These are phyloP conservation scores for Bidens hawaiensis DNA, from an alignment of 140 eudicot species.

Conservation along the genomic window DNA sequence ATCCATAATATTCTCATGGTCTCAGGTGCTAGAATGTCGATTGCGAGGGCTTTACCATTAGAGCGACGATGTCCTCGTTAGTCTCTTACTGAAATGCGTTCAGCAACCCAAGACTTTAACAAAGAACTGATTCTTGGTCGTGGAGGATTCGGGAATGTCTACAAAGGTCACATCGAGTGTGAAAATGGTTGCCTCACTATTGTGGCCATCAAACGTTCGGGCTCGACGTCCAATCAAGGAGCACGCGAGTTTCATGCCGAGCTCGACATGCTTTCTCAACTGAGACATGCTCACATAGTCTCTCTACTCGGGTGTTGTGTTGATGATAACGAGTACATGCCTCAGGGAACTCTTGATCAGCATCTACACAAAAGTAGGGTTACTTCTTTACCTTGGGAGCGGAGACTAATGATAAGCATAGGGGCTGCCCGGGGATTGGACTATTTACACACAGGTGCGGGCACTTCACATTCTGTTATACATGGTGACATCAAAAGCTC, in stretches of 20 bases:
- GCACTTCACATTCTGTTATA: constrained; percentile 6
- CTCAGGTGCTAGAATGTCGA: too few species aligned
- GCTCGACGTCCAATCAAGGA: constrained; percentile 18
- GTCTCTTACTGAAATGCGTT: constrained; percentile 3
- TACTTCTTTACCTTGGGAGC: constrained; percentile 19
- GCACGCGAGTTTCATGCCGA: constrained; percentile 10
- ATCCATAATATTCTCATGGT: too few species aligned
- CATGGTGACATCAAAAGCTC: constrained; percentile 27
- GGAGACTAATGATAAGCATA: constrained; percentile 11
- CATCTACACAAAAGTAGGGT: constrained; percentile 1
- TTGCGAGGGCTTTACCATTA: constrained; percentile 1
- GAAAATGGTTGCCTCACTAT: not conserved
- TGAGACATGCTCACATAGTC: constrained; percentile 16
- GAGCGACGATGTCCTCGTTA: constrained; percentile 10
- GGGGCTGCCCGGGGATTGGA: constrained; percentile 26
- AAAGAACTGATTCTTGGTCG: not conserved
- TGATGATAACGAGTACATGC: constrained; percentile 25
- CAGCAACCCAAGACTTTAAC: constrained; percentile 8
- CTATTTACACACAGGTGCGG: constrained; percentile 27
- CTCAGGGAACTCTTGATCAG: constrained; percentile 5
- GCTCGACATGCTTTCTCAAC: constrained; percentile 12
- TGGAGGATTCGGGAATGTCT: constrained; percentile 24
- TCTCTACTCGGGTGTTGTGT: constrained; percentile 19
- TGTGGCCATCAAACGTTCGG: constrained; percentile 19
- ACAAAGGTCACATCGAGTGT: constrained; percentile 8